Conservation (phyloP, 441 rosid species). For the Syzygium malaccense region DNA sequence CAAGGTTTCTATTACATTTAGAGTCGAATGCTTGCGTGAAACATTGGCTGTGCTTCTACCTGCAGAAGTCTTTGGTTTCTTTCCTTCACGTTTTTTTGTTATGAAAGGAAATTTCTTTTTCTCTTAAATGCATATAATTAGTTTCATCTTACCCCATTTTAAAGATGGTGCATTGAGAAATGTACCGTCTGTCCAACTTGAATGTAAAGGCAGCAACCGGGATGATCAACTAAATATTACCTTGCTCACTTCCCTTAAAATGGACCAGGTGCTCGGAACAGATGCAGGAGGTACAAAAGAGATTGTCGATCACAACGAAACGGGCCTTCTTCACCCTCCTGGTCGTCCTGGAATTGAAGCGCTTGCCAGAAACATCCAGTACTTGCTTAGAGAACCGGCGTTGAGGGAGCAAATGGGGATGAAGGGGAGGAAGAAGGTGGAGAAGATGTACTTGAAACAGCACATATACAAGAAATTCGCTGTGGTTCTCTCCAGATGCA, state of each 20-base stretch:
- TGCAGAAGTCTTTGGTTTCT: not conserved
- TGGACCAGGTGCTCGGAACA: constrained; percentile 75
- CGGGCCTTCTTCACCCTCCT: constrained; percentile 82
- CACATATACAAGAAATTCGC: constrained; percentile 82
- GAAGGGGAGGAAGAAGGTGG: constrained; percentile 62
- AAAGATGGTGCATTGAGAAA: not conserved
- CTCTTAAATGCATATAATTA: not conserved
- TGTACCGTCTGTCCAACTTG: not conserved
- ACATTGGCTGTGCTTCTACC: not conserved
- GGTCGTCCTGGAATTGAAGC: constrained; percentile 50
- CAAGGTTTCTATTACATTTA: not conserved
- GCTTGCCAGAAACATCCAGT: constrained; percentile 56
- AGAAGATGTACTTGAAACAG: constrained; percentile 63
- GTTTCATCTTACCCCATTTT: not conserved
- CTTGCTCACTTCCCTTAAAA: not conserved
- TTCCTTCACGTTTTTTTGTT: not conserved
- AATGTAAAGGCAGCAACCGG: not conserved
- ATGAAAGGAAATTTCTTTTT: not conserved
- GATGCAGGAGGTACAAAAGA: constrained; percentile 93
- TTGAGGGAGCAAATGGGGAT: constrained; percentile 59
- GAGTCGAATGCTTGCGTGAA: not conserved
- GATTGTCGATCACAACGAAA: constrained; percentile 72
- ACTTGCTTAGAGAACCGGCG: constrained; percentile 47
- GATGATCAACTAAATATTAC: not conserved
- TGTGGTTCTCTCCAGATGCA: constrained; percentile 67